phyloP scores from a whole-genome alignment of 176 grass and related monocot species.

The Carex littledalei region DNA sequence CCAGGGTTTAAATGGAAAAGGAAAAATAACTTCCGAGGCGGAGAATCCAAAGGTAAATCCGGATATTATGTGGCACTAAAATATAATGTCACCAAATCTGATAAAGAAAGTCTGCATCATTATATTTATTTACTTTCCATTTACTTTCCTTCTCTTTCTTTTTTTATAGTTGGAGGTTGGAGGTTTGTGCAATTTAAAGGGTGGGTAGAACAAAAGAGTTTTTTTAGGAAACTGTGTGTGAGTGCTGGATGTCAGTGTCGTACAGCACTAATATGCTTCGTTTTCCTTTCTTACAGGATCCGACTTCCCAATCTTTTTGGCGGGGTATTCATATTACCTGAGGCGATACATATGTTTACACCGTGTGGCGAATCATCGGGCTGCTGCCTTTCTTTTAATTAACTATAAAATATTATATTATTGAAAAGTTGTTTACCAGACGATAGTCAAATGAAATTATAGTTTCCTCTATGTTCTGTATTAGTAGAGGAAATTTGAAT shows the following conservation, averaged over 20 bases:
- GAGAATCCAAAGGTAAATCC: neutral
- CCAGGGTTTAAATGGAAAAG: neutral
- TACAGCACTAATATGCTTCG: neutral
- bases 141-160: neutral
- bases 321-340: neutral
- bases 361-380: neutral
- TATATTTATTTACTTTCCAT: too few relatives aligned
- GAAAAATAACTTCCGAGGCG: neutral
- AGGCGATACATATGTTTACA: neutral
- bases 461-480: neutral
- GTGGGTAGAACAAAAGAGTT: neutral
- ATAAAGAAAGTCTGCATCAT: neutral
- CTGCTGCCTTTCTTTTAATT: neutral
- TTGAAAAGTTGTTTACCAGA: neutral
- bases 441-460: neutral
- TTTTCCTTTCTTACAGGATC: neutral
- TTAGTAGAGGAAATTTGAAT: too few relatives aligned
- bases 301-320: neutral
- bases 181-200: neutral
- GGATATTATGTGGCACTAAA: neutral
- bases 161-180: neutral
- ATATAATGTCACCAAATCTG: neutral
- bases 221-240: neutral
- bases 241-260: neutral
- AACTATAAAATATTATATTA: neutral